A percentile compares a stretch with the other conserved stretches of the same genome.
These are phyloP conservation scores for Chamaecyparis obtusa DNA, from an alignment of 75 land plant species.

Conservation along the genomic window DNA sequence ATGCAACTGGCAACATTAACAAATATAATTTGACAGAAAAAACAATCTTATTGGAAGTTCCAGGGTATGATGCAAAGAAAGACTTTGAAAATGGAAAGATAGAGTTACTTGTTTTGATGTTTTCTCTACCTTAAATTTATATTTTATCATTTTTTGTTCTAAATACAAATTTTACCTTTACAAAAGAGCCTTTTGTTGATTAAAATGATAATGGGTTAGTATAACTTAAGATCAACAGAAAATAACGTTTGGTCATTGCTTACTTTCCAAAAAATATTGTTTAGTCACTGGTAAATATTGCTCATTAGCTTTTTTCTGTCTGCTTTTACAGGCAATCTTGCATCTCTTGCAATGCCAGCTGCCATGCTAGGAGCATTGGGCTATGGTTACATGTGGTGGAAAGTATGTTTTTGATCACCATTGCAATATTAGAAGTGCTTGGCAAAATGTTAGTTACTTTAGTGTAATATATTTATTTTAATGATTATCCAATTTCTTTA, in stretches of 20 bases:
- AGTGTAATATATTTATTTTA: not conserved
- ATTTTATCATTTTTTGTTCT: not conserved
- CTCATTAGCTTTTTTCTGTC: not conserved
- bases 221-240: no score
- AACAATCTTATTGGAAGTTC: not conserved
- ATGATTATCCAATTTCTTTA: conserved; percentile 1
- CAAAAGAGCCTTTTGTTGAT: not conserved
- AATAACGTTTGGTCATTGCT: no score
- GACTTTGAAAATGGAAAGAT: not conserved
- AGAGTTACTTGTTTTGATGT: not conserved
- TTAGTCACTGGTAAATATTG: not conserved
- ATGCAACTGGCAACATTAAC: not conserved
- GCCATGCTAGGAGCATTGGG: conserved; percentile 73
- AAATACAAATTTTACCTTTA: not conserved
- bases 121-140: not conserved
- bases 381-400: conserved; percentile 97
- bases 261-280: not conserved
- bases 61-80: not conserved
- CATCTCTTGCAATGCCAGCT: conserved; percentile 60
- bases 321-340: conserved; percentile 23
- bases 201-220: not conserved
- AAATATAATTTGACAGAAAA: no score
- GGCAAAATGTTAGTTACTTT: not conserved
- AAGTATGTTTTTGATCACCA: conserved; percentile 35
- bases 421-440: not conserved